These are phyloP conservation scores for Fusarium brachygibbosum DNA, from an alignment of 2,329 filamentous ascomycete genomes.

Conservation along the genomic window DNA sequence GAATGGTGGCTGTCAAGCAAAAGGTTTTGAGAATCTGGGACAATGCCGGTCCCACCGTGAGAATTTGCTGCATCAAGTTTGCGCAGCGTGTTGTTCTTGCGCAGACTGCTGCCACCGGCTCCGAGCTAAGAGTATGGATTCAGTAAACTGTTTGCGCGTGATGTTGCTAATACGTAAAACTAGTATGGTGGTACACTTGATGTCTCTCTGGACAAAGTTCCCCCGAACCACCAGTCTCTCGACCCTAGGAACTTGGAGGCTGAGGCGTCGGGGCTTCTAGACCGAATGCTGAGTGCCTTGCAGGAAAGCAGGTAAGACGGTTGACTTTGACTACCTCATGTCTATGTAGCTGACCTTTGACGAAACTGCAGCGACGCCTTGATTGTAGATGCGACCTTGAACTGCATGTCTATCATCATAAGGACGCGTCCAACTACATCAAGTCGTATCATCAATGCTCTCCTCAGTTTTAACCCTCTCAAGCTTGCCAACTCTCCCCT, in stretches of 20 bases:
- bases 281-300: constrained; percentile 86
- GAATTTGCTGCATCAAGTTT: constrained; percentile 97
- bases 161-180: constrained; percentile 31
- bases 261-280: constrained; percentile 89
- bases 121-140: constrained; percentile 79
- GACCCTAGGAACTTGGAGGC: constrained; percentile 87
- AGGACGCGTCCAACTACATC: constrained; percentile 84
- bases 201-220: constrained; percentile 87
- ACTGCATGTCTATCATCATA: constrained; percentile 85
- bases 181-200: constrained; percentile 70
- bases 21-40: constrained; percentile 93
- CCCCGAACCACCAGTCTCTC: constrained; percentile 84
- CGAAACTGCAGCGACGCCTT: constrained; percentile 79
- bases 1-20: constrained; percentile 89
- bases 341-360: constrained; percentile 16
- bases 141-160: background rate
- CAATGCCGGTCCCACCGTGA: constrained; percentile 78
- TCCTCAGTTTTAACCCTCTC: constrained; percentile 93
- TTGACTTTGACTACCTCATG: background rate
- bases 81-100: constrained; percentile 92
- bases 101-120: constrained; percentile 85
- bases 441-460: constrained; percentile 85
- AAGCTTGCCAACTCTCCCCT: constrained; percentile 82
- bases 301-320: constrained; percentile 83
- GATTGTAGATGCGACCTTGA: constrained; percentile 90